These are phyloP conservation scores for Ophiocordyceps sinensis DNA, from an alignment of 2,329 filamentous ascomycete genomes.

Conservation along the genomic window DNA sequence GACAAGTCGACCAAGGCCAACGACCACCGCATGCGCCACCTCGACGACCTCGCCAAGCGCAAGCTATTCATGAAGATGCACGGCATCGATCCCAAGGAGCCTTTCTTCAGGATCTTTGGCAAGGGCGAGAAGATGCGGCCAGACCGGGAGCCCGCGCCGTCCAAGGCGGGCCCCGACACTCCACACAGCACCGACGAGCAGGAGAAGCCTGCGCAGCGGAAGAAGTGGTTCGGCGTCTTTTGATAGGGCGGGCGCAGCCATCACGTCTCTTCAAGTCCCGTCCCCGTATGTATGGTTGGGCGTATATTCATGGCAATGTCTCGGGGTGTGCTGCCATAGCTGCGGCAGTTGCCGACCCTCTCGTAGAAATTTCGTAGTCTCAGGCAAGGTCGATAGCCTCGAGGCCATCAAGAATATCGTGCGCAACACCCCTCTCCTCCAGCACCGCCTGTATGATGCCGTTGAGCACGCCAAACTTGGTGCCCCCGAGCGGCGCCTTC, in stretches of 20 bases:
- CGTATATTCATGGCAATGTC: too few relatives aligned
- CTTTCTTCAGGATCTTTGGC: constrained; percentile 32
- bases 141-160: constrained; percentile 18
- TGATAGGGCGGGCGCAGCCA: constrained; percentile 20
- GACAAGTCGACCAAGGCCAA: constrained; percentile 54
- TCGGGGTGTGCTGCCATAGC: too few relatives aligned
- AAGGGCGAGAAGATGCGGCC: constrained; percentile 20
- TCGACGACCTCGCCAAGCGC: constrained; percentile 82
- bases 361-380: background rate
- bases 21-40: constrained; percentile 56
- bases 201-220: constrained; percentile 26
- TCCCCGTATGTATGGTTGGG: too few relatives aligned
- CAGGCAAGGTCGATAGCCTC: constrained; percentile 57
- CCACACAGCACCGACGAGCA: constrained; percentile 11
- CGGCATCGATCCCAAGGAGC: constrained; percentile 53
- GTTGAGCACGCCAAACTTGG: constrained; percentile 59
- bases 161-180: constrained; percentile 21
- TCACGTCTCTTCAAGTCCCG: too few relatives aligned
- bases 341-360: background rate
- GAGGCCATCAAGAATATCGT: constrained; percentile 73
- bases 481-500: constrained; percentile 72
- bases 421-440: constrained; percentile 63
- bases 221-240: constrained; percentile 81
- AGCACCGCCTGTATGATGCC: constrained; percentile 65
- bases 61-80: constrained; percentile 75